Conservation (phyloP, 1,139 yeast species). For the Wickerhamomyces sp. region DNA sequence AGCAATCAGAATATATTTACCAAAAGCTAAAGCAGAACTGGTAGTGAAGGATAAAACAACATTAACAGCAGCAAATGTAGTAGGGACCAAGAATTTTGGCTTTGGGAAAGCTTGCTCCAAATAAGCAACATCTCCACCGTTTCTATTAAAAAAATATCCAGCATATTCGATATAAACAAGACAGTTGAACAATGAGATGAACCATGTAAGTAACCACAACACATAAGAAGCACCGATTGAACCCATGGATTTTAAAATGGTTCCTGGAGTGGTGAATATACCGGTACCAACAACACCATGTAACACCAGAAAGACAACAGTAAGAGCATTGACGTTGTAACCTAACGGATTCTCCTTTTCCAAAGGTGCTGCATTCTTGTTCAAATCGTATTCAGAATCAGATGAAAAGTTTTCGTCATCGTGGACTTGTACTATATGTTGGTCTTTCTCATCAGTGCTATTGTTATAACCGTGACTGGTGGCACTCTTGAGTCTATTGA, state of each 20-base stretch:
- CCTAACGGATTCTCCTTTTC: slow-evolving; percentile 36
- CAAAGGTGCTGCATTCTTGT: slow-evolving; percentile 34
- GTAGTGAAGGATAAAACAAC: slow-evolving; percentile 37
- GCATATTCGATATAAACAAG: slow-evolving; percentile 36
- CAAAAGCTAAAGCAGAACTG: slow-evolving; percentile 41
- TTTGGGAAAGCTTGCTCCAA: slow-evolving; percentile 40
- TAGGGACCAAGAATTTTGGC: slow-evolving; percentile 38
- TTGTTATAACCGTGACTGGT: background rate
- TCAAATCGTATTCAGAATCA: slow-evolving; percentile 13
- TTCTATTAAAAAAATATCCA: slow-evolving; percentile 33
- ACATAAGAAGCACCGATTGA: slow-evolving; percentile 40
- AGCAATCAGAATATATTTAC: slow-evolving; percentile 35
- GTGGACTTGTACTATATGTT: background rate
- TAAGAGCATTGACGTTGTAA: slow-evolving; percentile 30
- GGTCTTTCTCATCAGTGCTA: background rate
- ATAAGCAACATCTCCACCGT: slow-evolving; percentile 42
- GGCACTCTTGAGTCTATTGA: background rate
- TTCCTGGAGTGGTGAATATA: slow-evolving; percentile 38
- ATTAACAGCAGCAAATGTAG: slow-evolving; percentile 38
- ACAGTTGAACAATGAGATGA: slow-evolving; percentile 34
- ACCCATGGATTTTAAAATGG: slow-evolving; percentile 34
- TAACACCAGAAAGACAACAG: slow-evolving; percentile 32
- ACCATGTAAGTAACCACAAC: slow-evolving; percentile 37
- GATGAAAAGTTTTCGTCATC: background rate
- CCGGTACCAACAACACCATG: slow-evolving; percentile 45